These are phyloP conservation scores for Pleurotus platypus DNA, from an alignment of 768 basidiomycete genomes.

Conservation along the genomic window DNA sequence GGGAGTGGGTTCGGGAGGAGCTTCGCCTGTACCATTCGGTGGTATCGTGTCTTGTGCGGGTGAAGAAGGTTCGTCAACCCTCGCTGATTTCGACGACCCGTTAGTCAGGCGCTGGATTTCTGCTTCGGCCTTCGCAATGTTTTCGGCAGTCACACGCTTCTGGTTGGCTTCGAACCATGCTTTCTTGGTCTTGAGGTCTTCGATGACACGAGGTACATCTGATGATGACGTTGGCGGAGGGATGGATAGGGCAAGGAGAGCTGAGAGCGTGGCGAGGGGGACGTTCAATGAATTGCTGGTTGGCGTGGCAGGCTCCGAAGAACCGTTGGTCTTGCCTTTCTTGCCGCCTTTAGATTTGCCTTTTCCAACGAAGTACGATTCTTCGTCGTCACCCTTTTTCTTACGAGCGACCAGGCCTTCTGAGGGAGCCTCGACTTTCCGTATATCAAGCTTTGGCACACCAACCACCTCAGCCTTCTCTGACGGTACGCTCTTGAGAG, in stretches of 20 bases:
- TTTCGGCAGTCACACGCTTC: slow-evolving; percentile 71
- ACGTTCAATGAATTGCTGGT: slow-evolving; percentile 53
- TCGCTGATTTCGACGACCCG: slow-evolving; percentile 31
- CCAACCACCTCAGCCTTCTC: slow-evolving; percentile 48
- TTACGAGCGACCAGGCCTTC: slow-evolving; percentile 77
- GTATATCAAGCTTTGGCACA: slow-evolving; percentile 78
- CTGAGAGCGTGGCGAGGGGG: slow-evolving; percentile 82
- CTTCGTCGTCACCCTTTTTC: slow-evolving; percentile 83
- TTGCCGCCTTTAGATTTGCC: slow-evolving; percentile 65
- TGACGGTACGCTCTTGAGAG: slow-evolving; percentile 35
- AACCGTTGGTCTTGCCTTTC: slow-evolving; percentile 35
- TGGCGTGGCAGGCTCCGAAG: slow-evolving; percentile 27
- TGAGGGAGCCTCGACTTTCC: slow-evolving; percentile 64
- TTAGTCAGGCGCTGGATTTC: slow-evolving; percentile 62
- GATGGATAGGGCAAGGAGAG: slow-evolving; percentile 85
- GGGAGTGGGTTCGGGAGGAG: slow-evolving; percentile 40
- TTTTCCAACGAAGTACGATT: slow-evolving; percentile 76
- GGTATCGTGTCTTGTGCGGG: slow-evolving; percentile 25
- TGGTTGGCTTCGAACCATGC: slow-evolving; percentile 95
- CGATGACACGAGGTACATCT: slow-evolving; percentile 81
- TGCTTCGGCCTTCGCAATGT: slow-evolving; percentile 75
- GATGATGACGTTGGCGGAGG: slow-evolving; percentile 75
- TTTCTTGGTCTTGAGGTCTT: slow-evolving; percentile 92
- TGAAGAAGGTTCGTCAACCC: slow-evolving; percentile 21
- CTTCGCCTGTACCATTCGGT: slow-evolving; percentile 36